Evolutionary conservation across 2,329 filamentous ascomycete species (phyloP).

Genomic region (Truncatella angustata): DNA sequence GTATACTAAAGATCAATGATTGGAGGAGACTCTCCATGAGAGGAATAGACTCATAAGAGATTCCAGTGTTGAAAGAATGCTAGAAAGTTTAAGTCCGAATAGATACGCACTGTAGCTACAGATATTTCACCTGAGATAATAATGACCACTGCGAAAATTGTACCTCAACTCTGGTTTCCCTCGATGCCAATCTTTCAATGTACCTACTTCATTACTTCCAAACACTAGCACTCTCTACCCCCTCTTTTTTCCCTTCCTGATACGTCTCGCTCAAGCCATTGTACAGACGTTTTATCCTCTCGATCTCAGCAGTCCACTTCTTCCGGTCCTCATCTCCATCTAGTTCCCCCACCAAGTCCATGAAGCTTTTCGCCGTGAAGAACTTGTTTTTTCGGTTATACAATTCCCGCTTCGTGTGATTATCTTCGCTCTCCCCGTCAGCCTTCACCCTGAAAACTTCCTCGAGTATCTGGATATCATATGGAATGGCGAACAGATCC

Average conservation of each 20-base stretch:
- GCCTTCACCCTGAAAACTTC: constrained; percentile 51
- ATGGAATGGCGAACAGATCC: constrained; percentile 53
- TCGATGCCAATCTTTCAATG: neutral
- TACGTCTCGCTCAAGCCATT: constrained; percentile 45
- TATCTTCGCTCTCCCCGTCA: constrained; percentile 31
- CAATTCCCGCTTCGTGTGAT: constrained; percentile 37
- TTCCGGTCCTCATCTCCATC: constrained; percentile 30
- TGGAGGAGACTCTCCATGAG: too few relatives aligned
- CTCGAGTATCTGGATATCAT: constrained; percentile 57
- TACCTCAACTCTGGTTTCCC: too few relatives aligned
- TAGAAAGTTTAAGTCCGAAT: neutral
- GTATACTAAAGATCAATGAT: constrained; percentile 41
- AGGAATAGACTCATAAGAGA: neutral
- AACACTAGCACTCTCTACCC: constrained; percentile 42
- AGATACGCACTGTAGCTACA: too few relatives aligned
- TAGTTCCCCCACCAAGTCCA: constrained; percentile 37
- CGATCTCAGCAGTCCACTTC: constrained; percentile 38
- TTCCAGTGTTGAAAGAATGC: neutral
- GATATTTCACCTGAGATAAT: too few relatives aligned
- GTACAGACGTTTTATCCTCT: constrained; percentile 48
- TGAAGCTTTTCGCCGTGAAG: constrained; percentile 44
- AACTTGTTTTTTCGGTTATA: constrained; percentile 59
- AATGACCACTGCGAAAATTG: too few relatives aligned
- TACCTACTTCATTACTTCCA: constrained; percentile 37
- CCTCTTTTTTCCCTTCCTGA: constrained; percentile 43